A percentile compares a stretch with the other conserved stretches of the same genome.
Evolutionary conservation across 352 stramenopile genomes (phyloP).

Genomic region (Phytophthora citricola): DNA sequence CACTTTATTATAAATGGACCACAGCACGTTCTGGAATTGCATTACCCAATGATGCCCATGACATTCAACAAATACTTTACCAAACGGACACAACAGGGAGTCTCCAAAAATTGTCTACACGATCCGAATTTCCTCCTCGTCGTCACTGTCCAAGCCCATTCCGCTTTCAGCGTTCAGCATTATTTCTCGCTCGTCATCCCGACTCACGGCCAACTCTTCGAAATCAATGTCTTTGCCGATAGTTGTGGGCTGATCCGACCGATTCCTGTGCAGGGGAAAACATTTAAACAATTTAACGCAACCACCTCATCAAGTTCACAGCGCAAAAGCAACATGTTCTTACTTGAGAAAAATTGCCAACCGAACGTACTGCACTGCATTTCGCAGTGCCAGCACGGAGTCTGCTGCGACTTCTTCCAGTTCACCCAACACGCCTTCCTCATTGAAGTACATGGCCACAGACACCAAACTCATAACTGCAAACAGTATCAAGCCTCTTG

Average conservation of each 20-base stretch:
- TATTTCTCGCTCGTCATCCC: conserved; percentile 53
- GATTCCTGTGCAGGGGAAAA: conserved; percentile 48
- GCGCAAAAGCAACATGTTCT: background rate
- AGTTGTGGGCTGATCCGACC: conserved; percentile 49
- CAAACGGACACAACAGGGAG: conserved; percentile 7
- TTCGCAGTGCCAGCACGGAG: conserved; percentile 77
- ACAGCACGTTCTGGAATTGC: conserved; percentile 10
- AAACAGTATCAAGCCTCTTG: conserved; percentile 7
- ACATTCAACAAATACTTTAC: conserved; percentile 25
- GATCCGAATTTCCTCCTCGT: conserved; percentile 37
- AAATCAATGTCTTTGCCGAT: conserved; percentile 75
- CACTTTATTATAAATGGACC: conserved; percentile 6
- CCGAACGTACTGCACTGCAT: conserved; percentile 82
- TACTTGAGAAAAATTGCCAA: conserved; percentile 89
- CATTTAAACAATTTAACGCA: background rate
- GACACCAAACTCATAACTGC: conserved; percentile 82
- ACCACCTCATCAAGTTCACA: background rate
- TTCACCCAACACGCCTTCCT: conserved; percentile 80
- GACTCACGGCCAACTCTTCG: conserved; percentile 43
- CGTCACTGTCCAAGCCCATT: conserved; percentile 45
- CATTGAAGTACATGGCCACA: conserved; percentile 85
- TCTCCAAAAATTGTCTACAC: conserved; percentile 27
- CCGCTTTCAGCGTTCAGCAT: conserved; percentile 61
- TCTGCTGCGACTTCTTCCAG: conserved; percentile 86
- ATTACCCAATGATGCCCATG: conserved; percentile 28